Evolutionary conservation across 345 rosid genomes (phyloP).

Genomic region (Camelina sativa): DNA sequence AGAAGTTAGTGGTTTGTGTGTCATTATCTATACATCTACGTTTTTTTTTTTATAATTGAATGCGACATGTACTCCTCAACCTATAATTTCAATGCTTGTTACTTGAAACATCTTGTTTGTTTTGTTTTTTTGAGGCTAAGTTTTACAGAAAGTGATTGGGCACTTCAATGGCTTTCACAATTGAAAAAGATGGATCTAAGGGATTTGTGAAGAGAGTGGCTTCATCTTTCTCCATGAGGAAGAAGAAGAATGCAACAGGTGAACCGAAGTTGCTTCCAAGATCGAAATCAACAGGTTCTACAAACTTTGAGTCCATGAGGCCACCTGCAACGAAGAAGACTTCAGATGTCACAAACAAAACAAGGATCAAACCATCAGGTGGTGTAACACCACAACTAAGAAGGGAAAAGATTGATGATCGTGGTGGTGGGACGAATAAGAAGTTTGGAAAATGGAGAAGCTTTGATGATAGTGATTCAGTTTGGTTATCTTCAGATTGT

Average conservation of each 20-base stretch:
- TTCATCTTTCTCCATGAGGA: constrained; percentile 41
- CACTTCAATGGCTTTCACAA: constrained; percentile 34
- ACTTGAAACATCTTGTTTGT: constrained; percentile 18
- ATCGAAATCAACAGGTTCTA: constrained; percentile 43
- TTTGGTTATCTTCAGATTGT: constrained; percentile 58
- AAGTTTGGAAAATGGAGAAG: constrained; percentile 39
- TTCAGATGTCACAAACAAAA: constrained; percentile 32
- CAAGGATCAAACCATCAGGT: constrained; percentile 38
- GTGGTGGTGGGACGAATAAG: constrained; percentile 28
- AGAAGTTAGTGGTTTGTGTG: constrained; percentile 41
- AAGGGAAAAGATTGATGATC: constrained; percentile 48
- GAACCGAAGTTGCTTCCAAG: constrained; percentile 39
- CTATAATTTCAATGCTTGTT: constrained; percentile 20
- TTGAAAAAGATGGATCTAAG: constrained; percentile 32
- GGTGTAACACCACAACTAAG: constrained; percentile 16
- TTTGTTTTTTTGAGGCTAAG: constrained; percentile 5
- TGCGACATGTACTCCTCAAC: constrained; percentile 43
- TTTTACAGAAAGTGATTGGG: constrained; percentile 4
- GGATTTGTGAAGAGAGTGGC: constrained; percentile 40
- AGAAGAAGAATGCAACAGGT: constrained; percentile 35
- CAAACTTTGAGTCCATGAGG: constrained; percentile 34
- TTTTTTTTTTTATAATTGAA: neutral
- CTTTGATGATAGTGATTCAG: constrained; percentile 50
- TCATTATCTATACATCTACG: constrained; percentile 16
- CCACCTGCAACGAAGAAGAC: constrained; percentile 28